Conservation (phyloP, 2,329 filamentous ascomycete genomes). For the Penicillium aurantiogriseum region DNA sequence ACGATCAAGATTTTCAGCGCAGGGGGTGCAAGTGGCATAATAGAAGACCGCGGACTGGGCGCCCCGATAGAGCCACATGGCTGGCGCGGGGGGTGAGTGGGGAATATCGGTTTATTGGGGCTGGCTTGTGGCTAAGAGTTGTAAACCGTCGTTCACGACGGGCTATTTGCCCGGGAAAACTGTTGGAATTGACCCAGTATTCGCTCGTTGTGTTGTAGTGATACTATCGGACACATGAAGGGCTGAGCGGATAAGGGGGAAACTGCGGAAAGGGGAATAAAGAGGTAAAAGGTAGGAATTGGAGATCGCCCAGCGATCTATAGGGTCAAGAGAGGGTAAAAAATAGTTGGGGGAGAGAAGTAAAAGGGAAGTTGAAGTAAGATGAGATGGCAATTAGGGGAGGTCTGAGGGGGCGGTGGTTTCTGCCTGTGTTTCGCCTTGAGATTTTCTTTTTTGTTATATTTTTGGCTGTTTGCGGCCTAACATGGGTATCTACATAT, state of each 20-base stretch:
- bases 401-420: constrained; percentile 5
- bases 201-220: constrained; percentile 21
- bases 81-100: constrained; percentile 16
- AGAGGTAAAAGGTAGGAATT: constrained; percentile 11
- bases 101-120: constrained; percentile 3
- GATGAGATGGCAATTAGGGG: constrained; percentile 4
- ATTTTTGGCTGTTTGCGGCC: constrained; percentile 3
- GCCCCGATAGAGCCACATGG: constrained; percentile 50
- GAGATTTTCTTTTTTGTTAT: neutral
- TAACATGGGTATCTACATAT: neutral
- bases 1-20: constrained; percentile 67
- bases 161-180: constrained; percentile 25
- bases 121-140: neutral
- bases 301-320: constrained; percentile 33
- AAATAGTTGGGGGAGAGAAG: constrained; percentile 8
- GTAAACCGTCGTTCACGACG: constrained; percentile 20
- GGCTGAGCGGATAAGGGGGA: constrained; percentile 24
- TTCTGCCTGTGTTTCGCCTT: constrained; percentile 11
- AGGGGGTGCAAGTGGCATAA: constrained; percentile 54
- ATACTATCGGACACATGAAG: constrained; percentile 37
- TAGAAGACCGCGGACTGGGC: constrained; percentile 52
- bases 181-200: constrained; percentile 25
- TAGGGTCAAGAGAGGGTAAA: constrained; percentile 1
- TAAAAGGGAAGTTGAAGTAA: neutral
- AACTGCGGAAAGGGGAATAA: constrained; percentile 4